Evolutionary conservation across 75 land plant genomes (phyloP).

Genomic region (Picea sitchensis): DNA sequence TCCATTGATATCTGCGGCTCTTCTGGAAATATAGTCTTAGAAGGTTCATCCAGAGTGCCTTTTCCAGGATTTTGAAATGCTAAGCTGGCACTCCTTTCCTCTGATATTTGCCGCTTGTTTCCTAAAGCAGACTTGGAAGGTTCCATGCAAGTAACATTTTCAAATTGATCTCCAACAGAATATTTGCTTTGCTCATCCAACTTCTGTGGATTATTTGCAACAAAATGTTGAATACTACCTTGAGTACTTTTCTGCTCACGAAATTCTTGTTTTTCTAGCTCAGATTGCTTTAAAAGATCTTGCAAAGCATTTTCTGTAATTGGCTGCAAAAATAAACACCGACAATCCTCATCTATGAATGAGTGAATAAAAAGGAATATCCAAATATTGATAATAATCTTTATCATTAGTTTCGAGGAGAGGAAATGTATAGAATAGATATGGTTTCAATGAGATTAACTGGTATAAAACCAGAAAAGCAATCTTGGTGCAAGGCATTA

Average conservation of each 20-base stretch:
- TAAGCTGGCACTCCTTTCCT: background rate
- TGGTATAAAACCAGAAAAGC: background rate
- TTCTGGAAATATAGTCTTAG: background rate
- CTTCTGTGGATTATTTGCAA: background rate
- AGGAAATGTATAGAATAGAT: background rate
- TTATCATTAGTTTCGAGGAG: background rate
- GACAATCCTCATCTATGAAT: background rate
- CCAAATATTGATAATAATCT: background rate
- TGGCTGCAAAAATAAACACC: background rate
- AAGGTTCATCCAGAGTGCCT: background rate
- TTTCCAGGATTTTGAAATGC: slow-evolving; percentile 1
- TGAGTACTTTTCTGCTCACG: background rate
- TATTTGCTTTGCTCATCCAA: background rate
- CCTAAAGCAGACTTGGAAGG: background rate
- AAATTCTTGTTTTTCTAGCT: background rate
- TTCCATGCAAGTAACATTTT: background rate
- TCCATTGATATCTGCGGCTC: background rate
- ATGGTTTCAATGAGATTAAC: background rate
- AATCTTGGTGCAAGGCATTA: no score
- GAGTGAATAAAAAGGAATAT: background rate
- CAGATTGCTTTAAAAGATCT: background rate
- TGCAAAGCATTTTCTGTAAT: slow-evolving; percentile 1
- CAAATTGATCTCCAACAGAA: background rate
- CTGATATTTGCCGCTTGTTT: background rate
- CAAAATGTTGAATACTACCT: background rate